phyloP scores from a whole-genome alignment of 352 stramenopile species.

The Blastocystis sp. region DNA sequence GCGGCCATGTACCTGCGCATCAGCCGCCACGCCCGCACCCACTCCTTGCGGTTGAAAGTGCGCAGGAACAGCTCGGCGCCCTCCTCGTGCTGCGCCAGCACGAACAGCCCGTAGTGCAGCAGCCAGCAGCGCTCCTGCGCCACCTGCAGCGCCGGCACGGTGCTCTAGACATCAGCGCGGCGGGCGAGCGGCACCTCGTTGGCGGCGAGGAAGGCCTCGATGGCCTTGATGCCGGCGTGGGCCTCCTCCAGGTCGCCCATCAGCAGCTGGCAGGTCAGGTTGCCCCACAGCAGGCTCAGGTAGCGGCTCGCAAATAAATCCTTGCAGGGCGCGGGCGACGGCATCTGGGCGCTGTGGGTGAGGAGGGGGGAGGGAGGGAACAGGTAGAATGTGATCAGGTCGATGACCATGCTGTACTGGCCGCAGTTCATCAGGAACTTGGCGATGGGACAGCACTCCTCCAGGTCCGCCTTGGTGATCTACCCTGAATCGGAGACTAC shows the following conservation, averaged over 20 bases:
- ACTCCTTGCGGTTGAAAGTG: background rate
- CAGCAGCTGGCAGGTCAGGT: conserved; percentile 16
- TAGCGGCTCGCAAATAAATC: background rate
- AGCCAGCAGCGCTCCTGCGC: background rate
- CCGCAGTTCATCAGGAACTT: conserved; percentile 52
- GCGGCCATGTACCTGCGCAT: background rate
- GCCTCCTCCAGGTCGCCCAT: background rate
- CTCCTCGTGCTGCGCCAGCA: background rate
- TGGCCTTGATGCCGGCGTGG: background rate
- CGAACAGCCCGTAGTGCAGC: background rate
- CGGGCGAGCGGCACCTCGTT: no score
- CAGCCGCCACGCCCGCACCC: background rate
- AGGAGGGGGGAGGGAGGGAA: background rate
- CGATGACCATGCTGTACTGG: background rate
- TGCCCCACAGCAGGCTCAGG: background rate
- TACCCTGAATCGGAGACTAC: background rate
- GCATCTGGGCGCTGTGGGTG: background rate
- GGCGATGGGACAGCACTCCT: background rate
- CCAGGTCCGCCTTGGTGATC: background rate
- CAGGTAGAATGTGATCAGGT: conserved; percentile 14
- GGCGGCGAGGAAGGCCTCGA: background rate
- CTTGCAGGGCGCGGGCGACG: background rate
- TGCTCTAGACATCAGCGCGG: no score
- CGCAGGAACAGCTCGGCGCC: background rate
- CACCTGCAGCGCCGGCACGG: background rate